Percentiles rank a stretch among this genome's conserved stretches.
Evolutionary conservation across 2,329 filamentous ascomycete species (phyloP).

Genomic region (Pseudomassariella vexata): DNA sequence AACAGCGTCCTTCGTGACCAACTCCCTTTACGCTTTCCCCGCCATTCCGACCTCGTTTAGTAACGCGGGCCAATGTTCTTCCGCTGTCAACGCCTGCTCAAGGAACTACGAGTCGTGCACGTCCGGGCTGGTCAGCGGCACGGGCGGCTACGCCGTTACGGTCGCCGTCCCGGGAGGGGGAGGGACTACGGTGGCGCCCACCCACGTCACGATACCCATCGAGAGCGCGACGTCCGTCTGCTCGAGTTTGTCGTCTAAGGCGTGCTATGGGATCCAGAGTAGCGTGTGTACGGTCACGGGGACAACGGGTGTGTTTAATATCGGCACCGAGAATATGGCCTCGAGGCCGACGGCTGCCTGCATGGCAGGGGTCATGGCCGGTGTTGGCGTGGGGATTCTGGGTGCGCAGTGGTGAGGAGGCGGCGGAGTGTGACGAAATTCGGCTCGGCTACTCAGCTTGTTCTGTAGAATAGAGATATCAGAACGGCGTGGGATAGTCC

Average conservation of each 20-base stretch:
- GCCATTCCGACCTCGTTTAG: constrained; percentile 47
- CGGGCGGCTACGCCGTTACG: constrained; percentile 44
- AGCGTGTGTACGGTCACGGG: constrained; percentile 30
- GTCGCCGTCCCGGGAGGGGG: constrained; percentile 48
- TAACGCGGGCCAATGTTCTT: constrained; percentile 44
- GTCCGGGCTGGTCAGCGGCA: constrained; percentile 35
- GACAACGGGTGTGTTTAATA: constrained; percentile 16
- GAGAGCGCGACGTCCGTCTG: constrained; percentile 48
- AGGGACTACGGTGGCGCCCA: constrained; percentile 45
- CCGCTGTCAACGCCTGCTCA: constrained; percentile 45
- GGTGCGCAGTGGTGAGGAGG: constrained; percentile 16
- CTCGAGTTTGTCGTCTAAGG: constrained; percentile 46
- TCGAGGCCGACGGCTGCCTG: constrained; percentile 21
- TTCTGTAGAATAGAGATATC: too few relatives aligned
- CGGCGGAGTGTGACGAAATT: not conserved
- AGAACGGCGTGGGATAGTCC: too few relatives aligned
- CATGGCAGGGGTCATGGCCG: constrained; percentile 22
- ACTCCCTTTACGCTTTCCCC: constrained; percentile 55
- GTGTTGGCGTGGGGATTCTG: constrained; percentile 24
- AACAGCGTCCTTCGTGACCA: constrained; percentile 46
- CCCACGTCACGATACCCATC: constrained; percentile 29
- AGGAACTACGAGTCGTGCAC: constrained; percentile 50
- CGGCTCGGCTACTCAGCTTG: too few relatives aligned
- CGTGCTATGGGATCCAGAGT: constrained; percentile 39
- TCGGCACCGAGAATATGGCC: constrained; percentile 20